Conservation (phyloP, 176 grass and related monocot species). For the Elymus sibiricus region DNA sequence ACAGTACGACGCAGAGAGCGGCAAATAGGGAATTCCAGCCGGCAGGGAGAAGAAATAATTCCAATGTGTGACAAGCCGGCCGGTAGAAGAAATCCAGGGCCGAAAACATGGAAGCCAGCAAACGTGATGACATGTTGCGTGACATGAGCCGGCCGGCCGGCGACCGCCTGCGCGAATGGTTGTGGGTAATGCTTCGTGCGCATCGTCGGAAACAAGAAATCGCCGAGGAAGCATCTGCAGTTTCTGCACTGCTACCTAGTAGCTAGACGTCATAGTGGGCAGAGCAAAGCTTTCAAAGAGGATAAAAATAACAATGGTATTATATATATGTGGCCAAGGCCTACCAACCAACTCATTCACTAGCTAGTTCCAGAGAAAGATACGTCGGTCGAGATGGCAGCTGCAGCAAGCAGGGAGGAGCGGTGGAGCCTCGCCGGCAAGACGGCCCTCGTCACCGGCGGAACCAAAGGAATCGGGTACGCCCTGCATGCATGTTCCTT, state of each 20-base stretch:
- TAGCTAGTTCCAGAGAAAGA: background rate
- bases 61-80: no score
- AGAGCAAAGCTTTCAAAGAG: background rate
- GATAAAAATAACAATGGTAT: no score
- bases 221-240: constrained; percentile 21
- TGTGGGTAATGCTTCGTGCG: no score
- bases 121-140: no score
- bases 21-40: no score
- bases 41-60: no score
- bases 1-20: no score
- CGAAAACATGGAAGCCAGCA: no score
- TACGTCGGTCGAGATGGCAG: background rate
- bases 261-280: background rate
- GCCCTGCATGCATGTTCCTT: background rate
- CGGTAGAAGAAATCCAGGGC: background rate
- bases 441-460: constrained; percentile 16
- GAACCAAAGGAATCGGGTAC: constrained; percentile 2
- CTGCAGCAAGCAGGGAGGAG: background rate
- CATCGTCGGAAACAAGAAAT: background rate
- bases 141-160: background rate
- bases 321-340: background rate
- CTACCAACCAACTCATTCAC: background rate
- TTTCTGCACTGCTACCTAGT: background rate
- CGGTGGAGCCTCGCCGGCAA: constrained; percentile 1
- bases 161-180: background rate